These are phyloP conservation scores for Raffaelea arxii DNA, from an alignment of 2,329 filamentous ascomycete species.

Conservation along the genomic window DNA sequence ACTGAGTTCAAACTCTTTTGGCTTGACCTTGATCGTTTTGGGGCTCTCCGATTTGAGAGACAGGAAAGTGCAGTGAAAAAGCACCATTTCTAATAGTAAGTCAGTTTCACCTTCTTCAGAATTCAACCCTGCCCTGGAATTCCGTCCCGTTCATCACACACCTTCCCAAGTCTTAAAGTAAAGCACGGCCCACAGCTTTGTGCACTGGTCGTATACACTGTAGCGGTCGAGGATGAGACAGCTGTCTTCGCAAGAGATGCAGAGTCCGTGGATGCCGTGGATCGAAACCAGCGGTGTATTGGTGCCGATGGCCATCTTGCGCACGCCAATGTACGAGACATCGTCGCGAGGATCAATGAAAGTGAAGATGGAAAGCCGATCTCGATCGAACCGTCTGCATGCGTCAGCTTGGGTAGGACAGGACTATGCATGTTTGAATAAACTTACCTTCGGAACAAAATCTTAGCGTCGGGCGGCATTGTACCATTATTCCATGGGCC, in stretches of 20 bases:
- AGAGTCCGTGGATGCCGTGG: constrained; percentile 44
- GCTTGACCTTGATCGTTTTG: constrained; percentile 31
- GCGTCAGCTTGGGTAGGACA: neutral
- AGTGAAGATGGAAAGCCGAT: constrained; percentile 42
- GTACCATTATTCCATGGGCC: constrained; percentile 35
- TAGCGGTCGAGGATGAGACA: constrained; percentile 43
- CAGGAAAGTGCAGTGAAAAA: constrained; percentile 50
- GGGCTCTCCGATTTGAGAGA: constrained; percentile 43
- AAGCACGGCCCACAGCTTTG: constrained; percentile 44
- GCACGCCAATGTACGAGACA: constrained; percentile 37
- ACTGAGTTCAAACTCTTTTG: constrained; percentile 33
- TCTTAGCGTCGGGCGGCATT: constrained; percentile 36
- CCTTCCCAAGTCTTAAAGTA: constrained; percentile 54
- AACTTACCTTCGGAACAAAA: constrained; percentile 44
- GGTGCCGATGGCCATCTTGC: constrained; percentile 28
- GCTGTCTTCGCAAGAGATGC: constrained; percentile 37
- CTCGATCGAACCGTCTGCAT: constrained; percentile 43
- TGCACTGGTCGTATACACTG: constrained; percentile 30
- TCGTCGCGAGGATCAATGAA: constrained; percentile 35
- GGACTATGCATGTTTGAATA: neutral
- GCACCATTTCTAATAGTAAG: constrained; percentile 40
- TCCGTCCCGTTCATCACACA: constrained; percentile 18
- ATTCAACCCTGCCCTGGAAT: neutral
- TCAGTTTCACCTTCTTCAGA: neutral
- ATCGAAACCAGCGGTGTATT: constrained; percentile 36